Evolutionary conservation across 805 yeast species (phyloP), one percentile per base, ranked within the genome.

Genomic region (Kodamaea jinghongensis): DNA sequence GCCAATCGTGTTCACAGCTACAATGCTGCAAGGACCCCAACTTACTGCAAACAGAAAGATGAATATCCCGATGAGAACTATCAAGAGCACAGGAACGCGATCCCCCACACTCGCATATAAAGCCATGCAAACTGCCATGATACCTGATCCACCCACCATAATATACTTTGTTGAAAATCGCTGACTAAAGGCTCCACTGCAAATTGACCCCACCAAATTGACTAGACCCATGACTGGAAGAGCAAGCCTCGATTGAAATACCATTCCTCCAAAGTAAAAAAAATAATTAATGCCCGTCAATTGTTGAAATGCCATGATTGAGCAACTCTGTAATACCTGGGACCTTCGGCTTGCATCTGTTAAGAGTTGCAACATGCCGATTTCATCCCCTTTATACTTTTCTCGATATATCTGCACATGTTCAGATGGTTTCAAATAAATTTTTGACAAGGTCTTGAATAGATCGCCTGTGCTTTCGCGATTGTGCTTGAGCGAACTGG

Each of bases 21-120:
- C 48, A 3, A 60, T 60, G 11, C 54, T 44, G 15, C 62, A 46
- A 3, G 67, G 66, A 4, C 69, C 67, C 70, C 69, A 63, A 34
- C 55, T 49, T 11, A 46, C 33, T 6, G 65, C 52, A 38, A 56
- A 59, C 4, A 42, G 41, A 11, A 56, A 38, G 26, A 56, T 45
- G 31, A 50, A 56, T 6, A 43, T n/a, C 15, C 53, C 48, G 6
- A 49, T 50, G 7, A 52, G 31, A 9, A 44, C 40, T 10, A 56
- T 44, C 34, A 56, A 38, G 4, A 46, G 29, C 13, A 33, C 22
- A 4, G 43, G 45, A 2, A 42, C 11, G 7, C 28, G 31, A 10
- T 38, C 29, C 27, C 56, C 49, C 28, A 44, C 17, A 0, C 36
- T 39, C 6, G 56, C 38, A 38, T 46, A 56, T 9, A 41, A 9